A percentile compares a stretch with the other conserved stretches of the same genome.
Conservation (phyloP, 257 asterid genomes). For the Solanum pimpinellifolium region DNA sequence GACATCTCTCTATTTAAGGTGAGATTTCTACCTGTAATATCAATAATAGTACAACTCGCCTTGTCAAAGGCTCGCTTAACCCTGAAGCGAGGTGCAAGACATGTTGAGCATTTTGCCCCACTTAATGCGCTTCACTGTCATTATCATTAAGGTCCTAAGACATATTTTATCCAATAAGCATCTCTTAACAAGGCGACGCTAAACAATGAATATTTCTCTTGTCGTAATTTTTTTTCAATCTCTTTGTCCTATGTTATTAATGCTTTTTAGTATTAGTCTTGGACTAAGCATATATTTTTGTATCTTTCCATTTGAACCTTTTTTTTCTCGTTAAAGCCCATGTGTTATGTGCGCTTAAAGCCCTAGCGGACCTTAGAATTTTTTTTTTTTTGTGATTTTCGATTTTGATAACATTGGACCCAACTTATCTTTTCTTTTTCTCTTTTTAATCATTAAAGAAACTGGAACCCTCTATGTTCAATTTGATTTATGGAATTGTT, state of each 20-base stretch:
- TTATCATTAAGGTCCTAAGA: neutral
- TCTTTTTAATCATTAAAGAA: neutral
- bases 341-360: neutral
- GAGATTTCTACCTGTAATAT: neutral
- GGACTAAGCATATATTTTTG: neutral
- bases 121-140: neutral
- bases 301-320: neutral
- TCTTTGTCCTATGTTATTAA: neutral
- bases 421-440: neutral
- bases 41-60: neutral
- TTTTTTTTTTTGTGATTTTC: neutral
- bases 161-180: neutral
- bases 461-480: neutral
- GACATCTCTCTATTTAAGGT: neutral
- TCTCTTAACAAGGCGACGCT: neutral
- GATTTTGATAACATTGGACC: neutral
- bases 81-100: neutral
- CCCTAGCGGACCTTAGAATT: neutral
- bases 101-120: neutral
- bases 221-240: neutral
- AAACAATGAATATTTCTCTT: neutral
- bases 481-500: neutral
- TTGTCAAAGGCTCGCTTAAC: neutral
- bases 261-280: neutral
- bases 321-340: neutral